Conservation (phyloP, 2,329 filamentous ascomycete species). For the Diaporthe vaccinii region DNA sequence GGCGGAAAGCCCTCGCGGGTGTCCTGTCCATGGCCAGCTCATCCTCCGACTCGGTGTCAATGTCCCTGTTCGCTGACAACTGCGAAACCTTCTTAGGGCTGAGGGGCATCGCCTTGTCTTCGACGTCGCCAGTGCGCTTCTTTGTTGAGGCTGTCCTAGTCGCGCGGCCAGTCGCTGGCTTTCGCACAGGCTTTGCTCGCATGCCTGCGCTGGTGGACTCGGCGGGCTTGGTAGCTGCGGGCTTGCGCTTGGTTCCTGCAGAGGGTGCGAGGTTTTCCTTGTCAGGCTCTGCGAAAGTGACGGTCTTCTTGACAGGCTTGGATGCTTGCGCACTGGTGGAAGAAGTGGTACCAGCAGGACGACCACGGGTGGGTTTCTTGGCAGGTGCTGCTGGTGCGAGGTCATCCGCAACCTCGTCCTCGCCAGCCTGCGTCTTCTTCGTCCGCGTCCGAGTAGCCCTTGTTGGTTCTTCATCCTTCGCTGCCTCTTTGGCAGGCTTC, state of each 20-base stretch:
- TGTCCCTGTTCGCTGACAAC: slow-evolving; percentile 56
- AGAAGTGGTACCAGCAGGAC: slow-evolving; percentile 51
- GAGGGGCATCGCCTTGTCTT: slow-evolving; percentile 59
- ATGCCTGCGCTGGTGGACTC: slow-evolving; percentile 53
- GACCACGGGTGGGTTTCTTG: slow-evolving; percentile 54
- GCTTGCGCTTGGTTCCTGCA: slow-evolving; percentile 49
- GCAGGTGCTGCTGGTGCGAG: slow-evolving; percentile 47
- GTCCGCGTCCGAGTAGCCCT: slow-evolving; percentile 46
- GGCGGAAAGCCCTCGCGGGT: slow-evolving; percentile 66
- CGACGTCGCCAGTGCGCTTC: slow-evolving; percentile 52
- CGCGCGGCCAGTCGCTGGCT: slow-evolving; percentile 51
- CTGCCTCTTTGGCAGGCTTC: slow-evolving; percentile 46
- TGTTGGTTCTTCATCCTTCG: slow-evolving; percentile 46
- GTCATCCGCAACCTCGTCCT: slow-evolving; percentile 47
- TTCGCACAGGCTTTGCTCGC: slow-evolving; percentile 64
- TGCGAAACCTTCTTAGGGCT: slow-evolving; percentile 77
- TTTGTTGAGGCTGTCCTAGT: slow-evolving; percentile 47
- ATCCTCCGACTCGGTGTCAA: slow-evolving; percentile 68
- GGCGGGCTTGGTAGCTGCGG: slow-evolving; percentile 52
- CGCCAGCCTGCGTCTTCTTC: slow-evolving; percentile 48
- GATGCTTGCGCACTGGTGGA: slow-evolving; percentile 52
- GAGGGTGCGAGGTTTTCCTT: slow-evolving; percentile 72
- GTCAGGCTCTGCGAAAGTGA: slow-evolving; percentile 74
- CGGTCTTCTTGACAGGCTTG: slow-evolving; percentile 69
- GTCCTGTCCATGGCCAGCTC: slow-evolving; percentile 68